Conservation (phyloP, 2,329 filamentous ascomycete species). For the Cadophora sp. region DNA sequence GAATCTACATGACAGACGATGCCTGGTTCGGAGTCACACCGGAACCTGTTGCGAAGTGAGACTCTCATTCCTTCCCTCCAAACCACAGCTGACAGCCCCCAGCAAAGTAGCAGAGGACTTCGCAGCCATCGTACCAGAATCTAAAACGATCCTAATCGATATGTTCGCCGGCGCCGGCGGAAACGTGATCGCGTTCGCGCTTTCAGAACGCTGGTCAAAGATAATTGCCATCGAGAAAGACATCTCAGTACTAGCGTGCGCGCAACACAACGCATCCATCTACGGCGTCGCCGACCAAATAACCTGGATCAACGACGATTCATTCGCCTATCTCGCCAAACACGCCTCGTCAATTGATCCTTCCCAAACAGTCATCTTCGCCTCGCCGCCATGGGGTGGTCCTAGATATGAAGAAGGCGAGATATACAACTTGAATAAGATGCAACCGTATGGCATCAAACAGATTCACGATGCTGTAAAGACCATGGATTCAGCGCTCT, state of each 20-base stretch:
- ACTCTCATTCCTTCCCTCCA: background rate
- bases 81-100: conserved; percentile 19
- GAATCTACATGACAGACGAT: conserved; percentile 88
- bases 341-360: conserved; percentile 34
- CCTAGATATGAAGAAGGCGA: conserved; percentile 68
- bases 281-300: conserved; percentile 83
- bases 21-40: conserved; percentile 98
- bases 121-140: conserved; percentile 47
- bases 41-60: conserved; percentile 83
- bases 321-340: conserved; percentile 59
- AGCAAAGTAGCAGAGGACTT: conserved; percentile 81
- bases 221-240: conserved; percentile 92
- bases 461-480: conserved; percentile 69
- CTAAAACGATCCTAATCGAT: conserved; percentile 68
- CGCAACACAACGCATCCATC: conserved; percentile 87
- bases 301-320: conserved; percentile 87
- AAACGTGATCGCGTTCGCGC: conserved; percentile 93
- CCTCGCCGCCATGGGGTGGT: conserved; percentile 77
- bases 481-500: conserved; percentile 71
- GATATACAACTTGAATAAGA: conserved; percentile 82
- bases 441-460: conserved; percentile 84
- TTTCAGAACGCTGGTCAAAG: conserved; percentile 77
- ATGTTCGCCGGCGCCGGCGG: conserved; percentile 91
- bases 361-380: conserved; percentile 62
- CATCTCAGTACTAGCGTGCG: conserved; percentile 80